Evolutionary conservation across 495 filamentous ascomycete species (phyloP), one percentile per base, ranked within the genome.

Genomic region (Aspergillus campestris): DNA sequence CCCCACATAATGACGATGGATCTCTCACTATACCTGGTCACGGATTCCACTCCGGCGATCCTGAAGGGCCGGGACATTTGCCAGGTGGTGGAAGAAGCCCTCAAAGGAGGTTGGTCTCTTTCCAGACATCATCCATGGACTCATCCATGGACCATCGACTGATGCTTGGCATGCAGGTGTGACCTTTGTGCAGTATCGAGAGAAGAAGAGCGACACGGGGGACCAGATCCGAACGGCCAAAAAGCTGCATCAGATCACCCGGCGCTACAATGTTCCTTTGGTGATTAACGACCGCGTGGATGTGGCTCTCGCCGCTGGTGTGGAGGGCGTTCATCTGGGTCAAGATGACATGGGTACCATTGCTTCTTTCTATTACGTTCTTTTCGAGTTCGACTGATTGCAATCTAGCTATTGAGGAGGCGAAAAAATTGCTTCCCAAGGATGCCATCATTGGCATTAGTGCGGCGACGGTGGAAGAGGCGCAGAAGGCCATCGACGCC

Each of bases 251-350:
- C 53, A 71, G 9, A 68, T 94, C 38, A 89, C 87, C 8, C 64
- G 67, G 49, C 65, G 55, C n/a, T 71, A 84, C 53, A 66, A 73
- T 12, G 80, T 95, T 0, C 92, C 91, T 27, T 73, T 98, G 39
- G 66, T 98, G 32, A 90, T 98, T 67, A 96, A 98, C 60, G 92
- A 98, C 63, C 84, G 89, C n/a, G 75, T 95, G 5, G 90, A 94
- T 67, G 86, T 98, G 12, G 89, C 89, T 15, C 71, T 92, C 27
- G 92, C 87, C 11, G 77, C 86, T 35, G 84, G 81, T 6, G 89
- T 83, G 33, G 91, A 95, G 60, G 92, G 92, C 36, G 86, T 95
- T 10, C 91, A 98, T 62, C 74, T 98, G 34, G 91, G 92, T 29
- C 91, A 95, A 64, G 88, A 95, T 76, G 91, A 98, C 65, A 82